Base-by-base conservation (phyloP, 1,139 yeast genomes). In the Eremothecium coryli region DNA sequence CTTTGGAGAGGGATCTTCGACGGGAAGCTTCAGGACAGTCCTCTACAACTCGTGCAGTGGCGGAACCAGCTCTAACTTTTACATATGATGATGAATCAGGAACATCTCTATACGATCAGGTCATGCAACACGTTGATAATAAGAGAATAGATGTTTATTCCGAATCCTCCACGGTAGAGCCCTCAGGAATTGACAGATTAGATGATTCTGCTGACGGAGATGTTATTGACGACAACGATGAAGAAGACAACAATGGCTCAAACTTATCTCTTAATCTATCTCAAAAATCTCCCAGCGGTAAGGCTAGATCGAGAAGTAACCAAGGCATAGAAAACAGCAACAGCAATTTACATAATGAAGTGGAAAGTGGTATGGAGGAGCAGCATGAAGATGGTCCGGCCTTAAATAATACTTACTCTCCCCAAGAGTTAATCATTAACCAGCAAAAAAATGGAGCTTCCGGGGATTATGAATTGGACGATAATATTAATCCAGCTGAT, bases 1-100 rank as follows among this genome's bases (percentile, higher is more conserved):
- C 97, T 1, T 63, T 90, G 37, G 97, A 88, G 58, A 67, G 98
- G 48, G 98, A 90, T 53, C 62, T 88, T 54, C 86, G 86, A 57
- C 78, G 84, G 51, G 96, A 88, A 49, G 58, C 63, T 31, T 39
- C 64, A 23, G 67, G 68, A 35, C 81, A 74, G 44, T 58, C 60
- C 3, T 68, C 84, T 2, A 77, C 88, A 0, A 78, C 90, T 2
- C 61, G 61, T 18, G 70, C 86, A 3, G 58, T 63, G 13, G 54
- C 62, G 35, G 84, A 77, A 41, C 84, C 88, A 0, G 76, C 88
- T 0, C 49, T 71, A 24, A 71, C 81, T 2, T 79, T 81, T 54
- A 54, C 61, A 18, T 78, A 68, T 45, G 75, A 52, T 36, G 32
- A 40, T 7, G 22, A 37, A n/a, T 41, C 46, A 2, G 47, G 43